These are phyloP conservation scores for Diaporthe capsici DNA, from an alignment of 2,329 filamentous ascomycete genomes.

Conservation along the genomic window DNA sequence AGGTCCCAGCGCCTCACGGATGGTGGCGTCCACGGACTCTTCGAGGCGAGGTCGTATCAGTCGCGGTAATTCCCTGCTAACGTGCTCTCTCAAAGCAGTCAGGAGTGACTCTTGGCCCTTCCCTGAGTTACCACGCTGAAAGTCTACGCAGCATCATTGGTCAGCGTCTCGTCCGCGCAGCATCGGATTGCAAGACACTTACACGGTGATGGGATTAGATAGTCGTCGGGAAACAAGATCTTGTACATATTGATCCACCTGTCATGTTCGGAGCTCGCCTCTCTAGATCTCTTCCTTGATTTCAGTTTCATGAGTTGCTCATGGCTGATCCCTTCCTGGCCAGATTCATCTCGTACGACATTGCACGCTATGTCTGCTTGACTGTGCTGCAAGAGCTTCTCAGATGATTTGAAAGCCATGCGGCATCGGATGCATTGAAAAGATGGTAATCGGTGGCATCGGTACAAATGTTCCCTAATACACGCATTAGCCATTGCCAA, in stretches of 20 bases:
- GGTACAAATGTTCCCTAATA: neutral
- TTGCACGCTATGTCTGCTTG: neutral
- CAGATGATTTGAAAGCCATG: neutral
- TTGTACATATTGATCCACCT: neutral
- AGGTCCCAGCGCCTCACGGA: neutral
- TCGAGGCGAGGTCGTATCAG: neutral
- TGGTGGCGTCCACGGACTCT: neutral
- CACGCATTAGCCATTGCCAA: neutral
- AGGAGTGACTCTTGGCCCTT: neutral
- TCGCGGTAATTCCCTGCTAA: neutral
- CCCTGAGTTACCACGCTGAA: neutral
- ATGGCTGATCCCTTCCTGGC: neutral
- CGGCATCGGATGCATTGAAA: conserved; percentile 6
- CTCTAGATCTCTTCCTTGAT: neutral
- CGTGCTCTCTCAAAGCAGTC: neutral
- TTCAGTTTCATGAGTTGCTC: neutral
- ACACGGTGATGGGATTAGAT: neutral
- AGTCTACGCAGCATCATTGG: neutral
- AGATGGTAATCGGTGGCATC: neutral
- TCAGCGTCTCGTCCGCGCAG: too few relatives aligned
- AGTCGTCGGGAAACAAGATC: conserved; percentile 8
- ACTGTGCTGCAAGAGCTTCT: neutral
- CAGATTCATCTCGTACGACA: neutral
- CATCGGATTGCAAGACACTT: neutral
- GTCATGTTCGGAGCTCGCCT: neutral